These are phyloP conservation scores for Monosporascus sp. DNA, from an alignment of 2,329 filamentous ascomycete genomes.

Conservation along the genomic window DNA sequence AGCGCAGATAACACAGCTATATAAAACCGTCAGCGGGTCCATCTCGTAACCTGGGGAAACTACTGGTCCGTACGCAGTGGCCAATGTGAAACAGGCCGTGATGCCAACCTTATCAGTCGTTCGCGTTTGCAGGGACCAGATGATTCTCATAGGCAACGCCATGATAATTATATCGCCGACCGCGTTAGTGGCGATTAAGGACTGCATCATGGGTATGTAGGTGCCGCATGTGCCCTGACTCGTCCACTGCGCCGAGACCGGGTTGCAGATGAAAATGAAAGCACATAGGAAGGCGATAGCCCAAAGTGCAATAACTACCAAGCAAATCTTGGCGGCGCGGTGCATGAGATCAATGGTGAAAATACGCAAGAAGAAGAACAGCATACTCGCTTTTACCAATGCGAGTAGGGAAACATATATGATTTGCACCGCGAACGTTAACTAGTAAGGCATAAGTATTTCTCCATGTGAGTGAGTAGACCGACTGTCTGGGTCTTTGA, in stretches of 20 bases:
- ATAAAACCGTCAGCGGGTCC: conserved; percentile 3
- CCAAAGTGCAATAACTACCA: conserved; percentile 22
- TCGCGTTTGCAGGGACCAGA: conserved; percentile 33
- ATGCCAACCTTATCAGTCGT: conserved; percentile 32
- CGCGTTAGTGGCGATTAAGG: conserved; percentile 32
- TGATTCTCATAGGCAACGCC: conserved; percentile 30
- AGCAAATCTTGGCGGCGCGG: conserved; percentile 15
- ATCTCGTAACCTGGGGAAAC: background rate
- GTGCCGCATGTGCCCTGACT: conserved; percentile 24
- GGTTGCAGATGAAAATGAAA: conserved; percentile 26
- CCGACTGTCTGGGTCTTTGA: background rate
- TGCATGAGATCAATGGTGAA: conserved; percentile 12
- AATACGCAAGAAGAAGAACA: conserved; percentile 15
- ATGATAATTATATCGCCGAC: conserved; percentile 34
- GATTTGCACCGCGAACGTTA: conserved; percentile 13
- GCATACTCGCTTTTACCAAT: conserved; percentile 14
- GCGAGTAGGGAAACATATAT: conserved; percentile 15
- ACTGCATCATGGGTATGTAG: conserved; percentile 31
- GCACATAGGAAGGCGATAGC: conserved; percentile 18
- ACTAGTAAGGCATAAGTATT: background rate
- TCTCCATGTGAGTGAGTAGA: too few relatives aligned
- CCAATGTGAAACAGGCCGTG: conserved; percentile 30
- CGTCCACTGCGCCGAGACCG: conserved; percentile 18
- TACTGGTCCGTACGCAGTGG: conserved; percentile 26
- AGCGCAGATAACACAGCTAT: conserved; percentile 32